phyloP scores from a whole-genome alignment of 208 protist genomes.

The Trypanosoma avium region DNA sequence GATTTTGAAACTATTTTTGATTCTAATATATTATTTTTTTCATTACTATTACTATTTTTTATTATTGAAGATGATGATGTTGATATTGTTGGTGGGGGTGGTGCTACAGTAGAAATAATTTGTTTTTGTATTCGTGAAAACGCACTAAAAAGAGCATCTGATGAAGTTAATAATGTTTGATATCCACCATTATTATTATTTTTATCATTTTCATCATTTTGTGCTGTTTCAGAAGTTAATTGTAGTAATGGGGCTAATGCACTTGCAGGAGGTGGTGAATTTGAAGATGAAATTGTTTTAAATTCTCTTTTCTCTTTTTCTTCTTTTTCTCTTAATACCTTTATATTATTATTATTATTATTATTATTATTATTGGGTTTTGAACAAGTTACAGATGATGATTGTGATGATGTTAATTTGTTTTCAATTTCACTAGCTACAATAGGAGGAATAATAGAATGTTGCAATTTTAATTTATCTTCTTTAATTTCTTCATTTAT shows the following conservation, averaged over 20 bases:
- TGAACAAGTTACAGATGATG: too few relatives aligned
- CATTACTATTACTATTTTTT: not conserved
- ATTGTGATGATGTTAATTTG: too few relatives aligned
- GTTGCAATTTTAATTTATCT: too few relatives aligned
- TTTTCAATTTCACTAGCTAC: too few relatives aligned
- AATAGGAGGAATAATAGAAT: too few relatives aligned
- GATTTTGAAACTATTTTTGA: not conserved
- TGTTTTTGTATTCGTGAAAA: slow-evolving; percentile 40
- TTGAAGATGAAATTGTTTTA: not conserved
- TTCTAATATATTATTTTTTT: not conserved
- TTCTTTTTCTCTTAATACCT: not conserved
- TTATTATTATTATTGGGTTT: not conserved
- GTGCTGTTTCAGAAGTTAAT: not conserved
- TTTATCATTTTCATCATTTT: not conserved
- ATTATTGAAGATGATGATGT: not conserved
- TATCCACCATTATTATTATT: not conserved
- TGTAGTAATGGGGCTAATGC: slow-evolving; percentile 16
- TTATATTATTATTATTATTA: not conserved
- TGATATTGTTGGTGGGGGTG: slow-evolving; percentile 22
- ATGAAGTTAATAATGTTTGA: slow-evolving; percentile 13
- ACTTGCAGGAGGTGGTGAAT: not conserved
- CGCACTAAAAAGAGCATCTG: slow-evolving; percentile 37
- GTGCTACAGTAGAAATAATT: slow-evolving; percentile 32
- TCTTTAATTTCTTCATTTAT: too few relatives aligned
- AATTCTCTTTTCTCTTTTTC: slow-evolving; percentile 1